Evolutionary conservation across 441 rosid species (phyloP).

Genomic region (Jatropha podagrica): DNA sequence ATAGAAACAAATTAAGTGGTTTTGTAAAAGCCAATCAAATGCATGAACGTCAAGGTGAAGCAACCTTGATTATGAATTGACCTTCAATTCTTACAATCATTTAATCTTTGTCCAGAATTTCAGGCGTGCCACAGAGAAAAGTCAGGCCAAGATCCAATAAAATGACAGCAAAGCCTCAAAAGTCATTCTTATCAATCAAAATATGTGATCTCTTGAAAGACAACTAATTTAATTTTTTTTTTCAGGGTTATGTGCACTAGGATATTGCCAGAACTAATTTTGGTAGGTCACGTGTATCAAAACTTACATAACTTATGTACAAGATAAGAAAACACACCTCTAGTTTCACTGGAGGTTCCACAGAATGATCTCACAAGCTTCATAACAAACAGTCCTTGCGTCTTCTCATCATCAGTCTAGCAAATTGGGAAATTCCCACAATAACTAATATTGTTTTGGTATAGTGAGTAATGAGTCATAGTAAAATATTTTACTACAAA

Average conservation of each 20-base stretch:
- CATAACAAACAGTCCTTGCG: conserved; percentile 73
- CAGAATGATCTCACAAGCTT: conserved; percentile 93
- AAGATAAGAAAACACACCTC: conserved; percentile 40
- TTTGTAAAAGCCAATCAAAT: not conserved
- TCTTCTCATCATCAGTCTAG: conserved; percentile 69
- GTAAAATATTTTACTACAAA: not conserved
- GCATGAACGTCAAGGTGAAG: conserved; percentile 10
- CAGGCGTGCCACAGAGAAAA: not conserved
- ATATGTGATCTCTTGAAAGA: not conserved
- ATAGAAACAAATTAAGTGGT: not conserved
- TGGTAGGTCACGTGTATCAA: not conserved
- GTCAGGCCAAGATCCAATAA: not conserved
- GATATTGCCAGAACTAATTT: conserved; percentile 4
- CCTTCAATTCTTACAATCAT: not conserved
- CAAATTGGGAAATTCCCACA: conserved; percentile 24
- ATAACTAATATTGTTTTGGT: conserved; percentile 7
- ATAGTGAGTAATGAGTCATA: not conserved
- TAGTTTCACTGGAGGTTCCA: conserved; percentile 55
- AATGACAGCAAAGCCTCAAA: not conserved
- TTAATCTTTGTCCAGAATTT: not conserved
- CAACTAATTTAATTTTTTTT: not conserved
- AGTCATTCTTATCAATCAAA: conserved; percentile 1
- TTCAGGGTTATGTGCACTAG: not conserved
- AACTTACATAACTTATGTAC: not conserved
- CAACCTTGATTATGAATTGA: conserved; percentile 8